A percentile compares a stretch with the other conserved stretches of the same genome.
Evolutionary conservation across 176 grass and related monocot species (phyloP).

Genomic region (Oryza australiensis): DNA sequence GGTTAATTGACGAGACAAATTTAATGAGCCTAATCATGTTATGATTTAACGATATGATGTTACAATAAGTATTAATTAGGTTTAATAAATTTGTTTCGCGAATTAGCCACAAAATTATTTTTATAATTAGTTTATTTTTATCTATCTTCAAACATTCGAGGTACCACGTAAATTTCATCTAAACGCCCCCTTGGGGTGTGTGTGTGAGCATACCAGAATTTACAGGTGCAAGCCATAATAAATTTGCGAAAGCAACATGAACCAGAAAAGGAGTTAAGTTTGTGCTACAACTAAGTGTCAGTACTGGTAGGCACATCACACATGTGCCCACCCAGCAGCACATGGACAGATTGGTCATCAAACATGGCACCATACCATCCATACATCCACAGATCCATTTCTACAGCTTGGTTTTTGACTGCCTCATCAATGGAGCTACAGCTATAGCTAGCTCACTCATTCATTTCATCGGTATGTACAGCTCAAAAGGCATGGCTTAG

Average conservation of each 20-base stretch:
- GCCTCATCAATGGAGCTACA: not conserved
- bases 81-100: too few relatives aligned
- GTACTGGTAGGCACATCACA: not conserved
- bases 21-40: too few relatives aligned
- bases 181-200: too few relatives aligned
- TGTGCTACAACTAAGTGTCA: not conserved
- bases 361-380: not conserved
- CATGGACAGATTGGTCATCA: not conserved
- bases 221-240: not conserved
- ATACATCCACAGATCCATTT: not conserved
- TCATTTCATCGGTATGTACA: not conserved
- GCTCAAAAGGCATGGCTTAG: not conserved
- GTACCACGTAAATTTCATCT: too few relatives aligned
- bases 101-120: too few relatives aligned
- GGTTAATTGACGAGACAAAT: too few relatives aligned
- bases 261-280: not conserved
- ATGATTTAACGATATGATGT: too few relatives aligned
- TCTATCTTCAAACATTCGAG: too few relatives aligned
- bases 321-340: not conserved
- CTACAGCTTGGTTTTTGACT: not conserved
- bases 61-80: too few relatives aligned
- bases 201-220: not conserved
- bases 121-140: too few relatives aligned
- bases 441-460: not conserved
- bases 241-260: conserved; percentile 20